Evolutionary conservation across 148 eudicot species (phyloP).

Genomic region (Cornus controversa): DNA sequence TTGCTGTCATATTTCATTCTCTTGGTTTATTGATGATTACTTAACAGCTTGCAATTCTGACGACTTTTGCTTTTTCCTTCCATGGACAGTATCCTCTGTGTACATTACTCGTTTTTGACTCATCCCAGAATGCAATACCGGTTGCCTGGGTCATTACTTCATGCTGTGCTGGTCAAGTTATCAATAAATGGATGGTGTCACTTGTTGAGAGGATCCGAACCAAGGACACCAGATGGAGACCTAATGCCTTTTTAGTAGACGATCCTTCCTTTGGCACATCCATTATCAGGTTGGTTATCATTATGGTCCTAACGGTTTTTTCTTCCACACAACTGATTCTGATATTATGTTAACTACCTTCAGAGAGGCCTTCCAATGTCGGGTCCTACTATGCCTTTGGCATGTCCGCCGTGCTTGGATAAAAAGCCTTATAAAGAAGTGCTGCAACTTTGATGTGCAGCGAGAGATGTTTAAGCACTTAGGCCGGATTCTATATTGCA

Average conservation of each 20-base stretch:
- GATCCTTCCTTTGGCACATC: conserved; percentile 27
- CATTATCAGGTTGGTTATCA: conserved; percentile 17
- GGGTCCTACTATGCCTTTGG: conserved; percentile 31
- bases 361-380: conserved; percentile 34
- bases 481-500: conserved; percentile 29
- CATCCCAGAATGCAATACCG: conserved; percentile 29
- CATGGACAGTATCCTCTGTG: conserved; percentile 23
- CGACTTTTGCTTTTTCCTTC: conserved; percentile 8
- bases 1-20: neutral
- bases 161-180: conserved; percentile 11
- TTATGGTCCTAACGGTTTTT: neutral
- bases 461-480: conserved; percentile 37
- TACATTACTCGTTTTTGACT: conserved; percentile 32
- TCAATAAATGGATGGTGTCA: conserved; percentile 21
- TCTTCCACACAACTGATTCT: neutral
- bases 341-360: neutral
- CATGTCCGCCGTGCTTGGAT: conserved; percentile 36
- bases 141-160: conserved; percentile 38
- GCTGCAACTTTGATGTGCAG: conserved; percentile 32
- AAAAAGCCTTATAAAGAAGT: conserved; percentile 23
- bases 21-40: neutral
- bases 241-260: conserved; percentile 25
- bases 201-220: conserved; percentile 23
- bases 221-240: conserved; percentile 30
- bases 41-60: conserved; percentile 5